Conservation (phyloP, 225 moss, liverwort and hornwort species). For the Lunularia cruciata region DNA sequence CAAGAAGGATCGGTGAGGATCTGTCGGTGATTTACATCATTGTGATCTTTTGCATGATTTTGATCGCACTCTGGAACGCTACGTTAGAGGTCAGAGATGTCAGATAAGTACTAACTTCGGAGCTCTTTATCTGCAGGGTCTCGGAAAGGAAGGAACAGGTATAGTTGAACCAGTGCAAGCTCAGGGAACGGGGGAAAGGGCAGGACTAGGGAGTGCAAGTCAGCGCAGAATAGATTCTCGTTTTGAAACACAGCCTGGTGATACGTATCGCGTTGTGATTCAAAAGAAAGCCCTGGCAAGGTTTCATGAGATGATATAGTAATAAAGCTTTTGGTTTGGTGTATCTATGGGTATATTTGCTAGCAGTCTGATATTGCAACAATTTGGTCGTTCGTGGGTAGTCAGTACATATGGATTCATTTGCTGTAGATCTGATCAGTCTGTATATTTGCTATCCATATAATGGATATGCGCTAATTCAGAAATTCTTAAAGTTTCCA, state of each 20-base stretch:
- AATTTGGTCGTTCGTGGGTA: background rate
- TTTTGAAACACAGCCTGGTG: slow-evolving; percentile 98
- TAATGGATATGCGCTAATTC: slow-evolving; percentile 13
- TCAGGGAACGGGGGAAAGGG: slow-evolving; percentile 88
- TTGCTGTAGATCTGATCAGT: background rate
- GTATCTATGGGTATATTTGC: background rate
- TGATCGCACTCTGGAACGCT: no score
- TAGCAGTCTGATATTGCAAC: background rate
- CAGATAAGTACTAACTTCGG: slow-evolving; percentile 1
- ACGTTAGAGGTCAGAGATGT: no score
- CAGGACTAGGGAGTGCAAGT: slow-evolving; percentile 90
- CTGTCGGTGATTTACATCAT: no score
- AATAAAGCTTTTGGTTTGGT: slow-evolving; percentile 1
- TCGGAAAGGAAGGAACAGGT: slow-evolving; percentile 96
- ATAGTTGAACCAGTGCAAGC: slow-evolving; percentile 94
- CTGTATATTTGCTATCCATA: slow-evolving; percentile 18
- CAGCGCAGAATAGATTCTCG: slow-evolving; percentile 83
- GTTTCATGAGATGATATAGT: slow-evolving; percentile 94
- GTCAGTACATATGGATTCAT: background rate
- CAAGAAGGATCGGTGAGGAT: slow-evolving; percentile 93
- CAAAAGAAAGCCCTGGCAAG: slow-evolving; percentile 98
- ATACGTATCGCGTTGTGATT: slow-evolving; percentile 96
- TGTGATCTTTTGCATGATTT: no score
- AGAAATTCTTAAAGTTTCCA: background rate
- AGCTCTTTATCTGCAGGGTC: slow-evolving; percentile 64